A percentile compares a stretch with the other conserved stretches of the same genome.
Conservation (phyloP, 139 green algal genomes). For the Chlamydomonas sp. region DNA sequence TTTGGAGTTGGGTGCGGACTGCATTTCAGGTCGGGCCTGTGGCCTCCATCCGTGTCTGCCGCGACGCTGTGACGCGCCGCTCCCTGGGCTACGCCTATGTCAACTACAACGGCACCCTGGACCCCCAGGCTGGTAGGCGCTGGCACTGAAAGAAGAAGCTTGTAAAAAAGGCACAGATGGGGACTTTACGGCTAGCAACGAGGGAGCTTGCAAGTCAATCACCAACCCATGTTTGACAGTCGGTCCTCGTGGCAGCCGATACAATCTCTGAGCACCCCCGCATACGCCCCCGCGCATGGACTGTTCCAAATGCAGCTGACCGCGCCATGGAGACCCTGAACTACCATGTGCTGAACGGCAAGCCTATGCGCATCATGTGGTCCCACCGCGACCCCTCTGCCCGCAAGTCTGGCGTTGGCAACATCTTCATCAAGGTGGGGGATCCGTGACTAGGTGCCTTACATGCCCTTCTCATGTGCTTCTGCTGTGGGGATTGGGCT, state of each 20-base stretch:
- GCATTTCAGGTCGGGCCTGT: conserved; percentile 86
- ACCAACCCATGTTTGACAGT: no score
- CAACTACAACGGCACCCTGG: conserved; percentile 92
- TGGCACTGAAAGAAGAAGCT: no score
- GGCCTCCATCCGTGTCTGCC: conserved; percentile 92
- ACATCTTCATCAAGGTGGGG: conserved; percentile 96
- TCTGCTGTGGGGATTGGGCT: not conserved
- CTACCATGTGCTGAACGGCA: conserved; percentile 86
- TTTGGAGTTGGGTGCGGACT: not conserved
- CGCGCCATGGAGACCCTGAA: conserved; percentile 92
- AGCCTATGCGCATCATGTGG: conserved; percentile 97
- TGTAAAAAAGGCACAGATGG: no score
- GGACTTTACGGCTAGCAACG: no score
- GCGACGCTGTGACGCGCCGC: conserved; percentile 90
- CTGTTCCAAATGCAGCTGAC: conserved; percentile 64
- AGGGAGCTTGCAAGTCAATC: no score
- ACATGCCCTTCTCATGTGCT: not conserved
- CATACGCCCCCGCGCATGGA: no score
- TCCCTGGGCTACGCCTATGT: conserved; percentile 97
- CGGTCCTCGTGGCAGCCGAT: no score
- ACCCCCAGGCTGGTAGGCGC: conserved; percentile 80
- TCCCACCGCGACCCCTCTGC: conserved; percentile 82
- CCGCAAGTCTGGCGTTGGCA: conserved; percentile 85
- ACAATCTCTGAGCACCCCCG: no score
- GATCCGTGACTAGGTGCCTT: not conserved